Conservation (phyloP, 768 basidiomycete species). For the Sarcomyxa edulis region DNA sequence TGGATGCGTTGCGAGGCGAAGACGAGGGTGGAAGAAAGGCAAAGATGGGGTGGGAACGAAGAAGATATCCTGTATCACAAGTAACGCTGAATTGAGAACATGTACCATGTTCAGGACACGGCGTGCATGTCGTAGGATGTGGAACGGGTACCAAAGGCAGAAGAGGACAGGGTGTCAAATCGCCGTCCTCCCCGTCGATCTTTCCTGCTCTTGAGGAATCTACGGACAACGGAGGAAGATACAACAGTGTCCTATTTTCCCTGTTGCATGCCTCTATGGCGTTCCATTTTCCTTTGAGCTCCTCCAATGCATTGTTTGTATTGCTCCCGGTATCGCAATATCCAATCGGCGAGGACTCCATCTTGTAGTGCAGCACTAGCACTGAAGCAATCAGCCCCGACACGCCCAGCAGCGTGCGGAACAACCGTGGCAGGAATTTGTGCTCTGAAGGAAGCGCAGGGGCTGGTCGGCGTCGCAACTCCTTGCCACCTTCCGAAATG, state of each 20-base stretch:
- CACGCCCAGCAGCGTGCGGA: conserved; percentile 37
- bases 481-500: conserved; percentile 28
- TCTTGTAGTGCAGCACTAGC: conserved; percentile 48
- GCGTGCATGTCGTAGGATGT: conserved; percentile 60
- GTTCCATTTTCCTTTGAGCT: conserved; percentile 35
- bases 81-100: conserved; percentile 52
- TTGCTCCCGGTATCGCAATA: conserved; percentile 65
- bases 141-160: conserved; percentile 50
- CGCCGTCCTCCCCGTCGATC: conserved; percentile 18
- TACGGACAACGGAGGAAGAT: conserved; percentile 14
- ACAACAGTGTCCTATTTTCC: conserved; percentile 45
- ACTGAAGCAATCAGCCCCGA: conserved; percentile 27
- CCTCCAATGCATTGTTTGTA: conserved; percentile 54
- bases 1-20: conserved; percentile 23
- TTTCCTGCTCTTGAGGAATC: no score
- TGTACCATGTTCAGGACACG: conserved; percentile 65
- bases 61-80: conserved; percentile 66
- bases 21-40: conserved; percentile 39
- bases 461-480: conserved; percentile 5
- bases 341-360: conserved; percentile 65
- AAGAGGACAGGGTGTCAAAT: conserved; percentile 44
- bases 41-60: conserved; percentile 58
- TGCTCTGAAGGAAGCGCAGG: conserved; percentile 8
- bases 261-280: conserved; percentile 51
- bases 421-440: conserved; percentile 21